Conservation (phyloP, 257 asterid species). For the Solanum piurae region DNA sequence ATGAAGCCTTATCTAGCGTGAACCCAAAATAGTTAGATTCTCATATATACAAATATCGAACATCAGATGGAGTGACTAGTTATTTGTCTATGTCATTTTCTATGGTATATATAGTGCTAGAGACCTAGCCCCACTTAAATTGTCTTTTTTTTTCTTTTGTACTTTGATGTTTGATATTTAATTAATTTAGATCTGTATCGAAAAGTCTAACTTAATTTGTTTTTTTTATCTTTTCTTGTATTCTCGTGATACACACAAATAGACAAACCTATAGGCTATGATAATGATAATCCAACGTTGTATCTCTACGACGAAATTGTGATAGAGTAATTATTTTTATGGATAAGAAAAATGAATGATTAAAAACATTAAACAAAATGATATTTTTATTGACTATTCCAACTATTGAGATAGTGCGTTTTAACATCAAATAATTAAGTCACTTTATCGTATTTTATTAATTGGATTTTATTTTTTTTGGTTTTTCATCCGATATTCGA, state of each 20-base stretch:
- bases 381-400: background rate
- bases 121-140: no score
- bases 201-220: background rate
- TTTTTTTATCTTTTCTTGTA: background rate
- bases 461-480: no score
- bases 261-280: background rate
- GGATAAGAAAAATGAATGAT: background rate
- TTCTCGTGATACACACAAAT: background rate
- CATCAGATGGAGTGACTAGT: background rate
- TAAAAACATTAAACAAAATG: background rate
- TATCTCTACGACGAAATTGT: background rate
- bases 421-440: background rate
- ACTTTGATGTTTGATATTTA: no score
- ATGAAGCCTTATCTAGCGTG: background rate
- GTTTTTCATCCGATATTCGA: no score
- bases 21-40: no score
- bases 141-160: no score
- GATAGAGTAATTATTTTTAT: no score
- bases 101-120: no score
- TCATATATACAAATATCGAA: accelerated
- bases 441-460: background rate
- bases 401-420: background rate
- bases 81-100: background rate
- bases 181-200: no score
- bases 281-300: background rate